Evolutionary conservation across 495 filamentous ascomycete genomes (phyloP), one percentile per base, ranked within the genome.

Genomic region (Aspergillus funiculosus): DNA sequence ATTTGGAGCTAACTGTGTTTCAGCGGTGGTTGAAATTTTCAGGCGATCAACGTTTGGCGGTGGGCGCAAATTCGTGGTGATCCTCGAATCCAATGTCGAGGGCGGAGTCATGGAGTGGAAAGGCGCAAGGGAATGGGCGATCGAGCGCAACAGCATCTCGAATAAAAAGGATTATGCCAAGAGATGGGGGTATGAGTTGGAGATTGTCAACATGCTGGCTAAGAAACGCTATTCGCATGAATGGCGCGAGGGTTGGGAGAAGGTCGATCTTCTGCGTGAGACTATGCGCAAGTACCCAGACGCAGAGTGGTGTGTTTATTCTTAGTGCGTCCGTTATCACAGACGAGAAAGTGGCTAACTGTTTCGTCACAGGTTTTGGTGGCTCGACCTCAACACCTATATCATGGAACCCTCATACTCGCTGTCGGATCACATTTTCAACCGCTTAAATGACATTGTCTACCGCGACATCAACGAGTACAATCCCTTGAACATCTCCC

Each of bases 31-130:
- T 13, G 58, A 67, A 50, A 38, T 57, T 28, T 83, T 83, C 55
- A 73, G 81, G 53, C 58, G 75, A 48, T 72, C 80, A 22, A 61
- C 69, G 13, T 61, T 94, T 1, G 90, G 92, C 18, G 87, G 89
- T 22, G 92, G 94, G 1, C 79, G 77, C 52, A 96, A 95, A 58
- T 87, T 86, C 56, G 92, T 99, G 26, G 85, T 99, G 22, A 91
- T 99, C 51, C 71, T 97, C 6, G 90, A 83, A 26, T 90, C 92
- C 35, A 99, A 99, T 59, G 77, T 89, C 43, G 92, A 94, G 21
- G 92, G 92, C 39, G 92, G 92, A 37, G 92, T 99, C 5, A 97
- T 96, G 91, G 92, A 95, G 61, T 95, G 86, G 89, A 99, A 99
- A 62, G 92, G 94, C 0, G 82, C 94, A 4, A 77, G 91, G 43